Percentiles rank a stretch among this genome's conserved stretches.
These are phyloP conservation scores for Globisporangium iwayamae DNA, from an alignment of 352 stramenopile genomes.

Conservation along the genomic window DNA sequence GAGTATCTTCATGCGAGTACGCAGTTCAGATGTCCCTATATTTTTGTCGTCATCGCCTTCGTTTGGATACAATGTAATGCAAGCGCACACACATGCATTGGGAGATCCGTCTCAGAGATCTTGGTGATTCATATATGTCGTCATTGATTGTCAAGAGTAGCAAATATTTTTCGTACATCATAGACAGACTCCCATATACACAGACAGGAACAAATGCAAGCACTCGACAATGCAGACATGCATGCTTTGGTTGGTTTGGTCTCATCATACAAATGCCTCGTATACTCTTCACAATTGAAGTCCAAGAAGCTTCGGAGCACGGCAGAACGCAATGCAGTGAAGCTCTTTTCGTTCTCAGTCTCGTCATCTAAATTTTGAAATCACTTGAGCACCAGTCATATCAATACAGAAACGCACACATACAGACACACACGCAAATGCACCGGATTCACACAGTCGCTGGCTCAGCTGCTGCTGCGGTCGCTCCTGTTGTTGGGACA, in stretches of 20 bases:
- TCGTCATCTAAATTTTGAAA: slow-evolving; percentile 90
- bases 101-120: slow-evolving; percentile 81
- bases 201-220: not conserved
- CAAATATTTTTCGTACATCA: slow-evolving; percentile 89
- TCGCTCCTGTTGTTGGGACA: slow-evolving; percentile 1
- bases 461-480: not conserved
- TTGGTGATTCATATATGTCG: slow-evolving; percentile 88
- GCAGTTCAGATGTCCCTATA: slow-evolving; percentile 87
- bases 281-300: slow-evolving; percentile 81
- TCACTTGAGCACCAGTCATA: slow-evolving; percentile 62
- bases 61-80: not conserved
- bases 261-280: slow-evolving; percentile 93
- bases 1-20: slow-evolving; percentile 65
- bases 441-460: not conserved
- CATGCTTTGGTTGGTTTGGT: slow-evolving; percentile 40
- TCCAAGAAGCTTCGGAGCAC: slow-evolving; percentile 45
- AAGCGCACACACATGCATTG: not conserved
- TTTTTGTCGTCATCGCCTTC: slow-evolving; percentile 83
- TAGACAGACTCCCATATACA: slow-evolving; percentile 34
- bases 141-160: slow-evolving; percentile 90
- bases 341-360: slow-evolving; percentile 75
- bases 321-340: slow-evolving; percentile 80
- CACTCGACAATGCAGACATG: slow-evolving; percentile 19
- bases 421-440: not conserved
- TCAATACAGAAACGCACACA: slow-evolving; percentile 7